A percentile compares a stretch with the other conserved stretches of the same genome.
phyloP scores from a whole-genome alignment of 768 basidiomycete species.

The Flagelloscypha sp. region DNA sequence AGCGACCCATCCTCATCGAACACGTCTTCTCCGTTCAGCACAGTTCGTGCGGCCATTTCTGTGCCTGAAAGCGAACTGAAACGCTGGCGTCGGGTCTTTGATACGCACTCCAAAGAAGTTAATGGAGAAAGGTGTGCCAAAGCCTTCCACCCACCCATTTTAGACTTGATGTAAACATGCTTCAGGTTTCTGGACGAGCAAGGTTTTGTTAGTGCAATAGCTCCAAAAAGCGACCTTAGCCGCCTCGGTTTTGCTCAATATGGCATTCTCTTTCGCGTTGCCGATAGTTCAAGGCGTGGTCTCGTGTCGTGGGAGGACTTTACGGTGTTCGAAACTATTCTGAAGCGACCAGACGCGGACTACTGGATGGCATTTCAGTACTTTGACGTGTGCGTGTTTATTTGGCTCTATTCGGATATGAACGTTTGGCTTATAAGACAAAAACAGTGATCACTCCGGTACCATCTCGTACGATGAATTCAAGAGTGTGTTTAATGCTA shows the following conservation, averaged over 20 bases:
- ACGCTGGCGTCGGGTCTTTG: slow-evolving; percentile 86
- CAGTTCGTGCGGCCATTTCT: slow-evolving; percentile 59
- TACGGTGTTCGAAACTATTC: slow-evolving; percentile 84
- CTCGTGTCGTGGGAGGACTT: slow-evolving; percentile 94
- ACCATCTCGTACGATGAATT: slow-evolving; percentile 92
- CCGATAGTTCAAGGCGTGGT: slow-evolving; percentile 68
- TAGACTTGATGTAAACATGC: slow-evolving; percentile 11
- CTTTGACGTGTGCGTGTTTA: slow-evolving; percentile 75
- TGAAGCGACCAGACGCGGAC: slow-evolving; percentile 93
- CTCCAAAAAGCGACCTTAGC: slow-evolving; percentile 74
- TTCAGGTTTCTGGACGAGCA: slow-evolving; percentile 77
- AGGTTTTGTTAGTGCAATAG: slow-evolving; percentile 92
- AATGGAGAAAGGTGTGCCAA: slow-evolving; percentile 74
- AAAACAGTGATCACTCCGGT: slow-evolving; percentile 75
- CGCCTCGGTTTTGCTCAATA: slow-evolving; percentile 87
- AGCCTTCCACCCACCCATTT: too few relatives aligned
- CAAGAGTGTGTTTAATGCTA: slow-evolving; percentile 82
- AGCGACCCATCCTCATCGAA: slow-evolving; percentile 32
- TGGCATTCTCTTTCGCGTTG: slow-evolving; percentile 82
- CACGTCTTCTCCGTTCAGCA: slow-evolving; percentile 48
- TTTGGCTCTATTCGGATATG: not conserved
- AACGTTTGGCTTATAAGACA: slow-evolving; percentile 11
- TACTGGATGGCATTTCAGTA: slow-evolving; percentile 96
- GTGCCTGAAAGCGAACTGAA: slow-evolving; percentile 77
- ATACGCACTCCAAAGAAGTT: slow-evolving; percentile 66